phyloP scores from a whole-genome alignment of 225 moss, liverwort and hornwort species.

The Anthoceros angustus region DNA sequence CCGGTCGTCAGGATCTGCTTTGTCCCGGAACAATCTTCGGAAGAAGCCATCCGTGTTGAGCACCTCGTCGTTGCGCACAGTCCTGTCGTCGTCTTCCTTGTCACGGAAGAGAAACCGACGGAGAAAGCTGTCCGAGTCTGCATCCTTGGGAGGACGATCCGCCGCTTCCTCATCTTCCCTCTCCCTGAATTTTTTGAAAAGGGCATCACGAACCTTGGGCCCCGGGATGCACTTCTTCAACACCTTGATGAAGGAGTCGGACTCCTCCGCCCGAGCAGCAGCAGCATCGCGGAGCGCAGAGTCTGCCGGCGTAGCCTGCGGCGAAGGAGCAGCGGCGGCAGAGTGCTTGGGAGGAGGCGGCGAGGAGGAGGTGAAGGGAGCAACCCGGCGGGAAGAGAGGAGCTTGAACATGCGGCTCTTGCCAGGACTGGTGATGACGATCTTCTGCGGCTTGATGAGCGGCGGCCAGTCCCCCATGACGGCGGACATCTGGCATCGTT shows the following conservation, averaged over 20 bases:
- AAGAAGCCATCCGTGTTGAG: constrained; percentile 69
- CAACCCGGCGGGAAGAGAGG: constrained; percentile 71
- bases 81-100: constrained; percentile 88
- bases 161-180: constrained; percentile 69
- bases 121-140: constrained; percentile 76
- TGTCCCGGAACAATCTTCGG: constrained; percentile 72
- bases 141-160: constrained; percentile 63
- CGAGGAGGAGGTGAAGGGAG: constrained; percentile 69
- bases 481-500: constrained; percentile 76
- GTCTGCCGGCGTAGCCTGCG: constrained; percentile 38
- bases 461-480: constrained; percentile 88
- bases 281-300: constrained; percentile 56
- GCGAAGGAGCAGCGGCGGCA: constrained; percentile 33
- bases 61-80: constrained; percentile 64
- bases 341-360: constrained; percentile 39
- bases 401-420: constrained; percentile 87
- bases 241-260: constrained; percentile 72
- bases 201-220: constrained; percentile 90
- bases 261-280: constrained; percentile 47
- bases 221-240: constrained; percentile 82
- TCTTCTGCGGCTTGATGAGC: constrained; percentile 76
- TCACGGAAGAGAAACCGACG: constrained; percentile 60
- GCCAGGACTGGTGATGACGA: constrained; percentile 35
- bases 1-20: constrained; percentile 50
- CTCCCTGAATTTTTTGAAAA: constrained; percentile 86